These are phyloP conservation scores for Podospora didyma DNA, from an alignment of 495 filamentous ascomycete genomes.

Conservation along the genomic window DNA sequence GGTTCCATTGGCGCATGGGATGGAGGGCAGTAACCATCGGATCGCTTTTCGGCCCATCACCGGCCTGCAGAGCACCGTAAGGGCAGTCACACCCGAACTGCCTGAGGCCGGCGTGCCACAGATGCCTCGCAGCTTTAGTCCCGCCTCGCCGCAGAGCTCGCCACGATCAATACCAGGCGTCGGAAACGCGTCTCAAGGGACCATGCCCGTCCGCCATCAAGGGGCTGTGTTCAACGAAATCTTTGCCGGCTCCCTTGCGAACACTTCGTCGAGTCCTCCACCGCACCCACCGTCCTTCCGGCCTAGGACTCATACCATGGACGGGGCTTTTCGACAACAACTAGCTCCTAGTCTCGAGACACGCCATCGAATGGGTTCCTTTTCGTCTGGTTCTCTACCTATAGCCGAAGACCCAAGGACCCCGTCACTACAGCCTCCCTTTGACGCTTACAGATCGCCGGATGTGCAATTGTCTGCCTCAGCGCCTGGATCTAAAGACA, in stretches of 20 bases:
- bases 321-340: conserved; percentile 44
- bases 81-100: conserved; percentile 53
- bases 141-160: conserved; percentile 38
- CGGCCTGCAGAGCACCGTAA: conserved; percentile 35
- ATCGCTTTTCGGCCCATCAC: conserved; percentile 18
- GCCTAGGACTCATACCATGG: conserved; percentile 51
- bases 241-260: conserved; percentile 38
- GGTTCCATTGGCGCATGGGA: conserved; percentile 13
- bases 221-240: conserved; percentile 51
- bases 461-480: conserved; percentile 31
- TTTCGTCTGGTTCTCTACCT: conserved; percentile 45
- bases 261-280: conserved; percentile 33
- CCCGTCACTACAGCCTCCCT: conserved; percentile 27
- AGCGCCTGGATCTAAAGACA: conserved; percentile 36
- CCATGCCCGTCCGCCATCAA: conserved; percentile 34
- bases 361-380: conserved; percentile 51
- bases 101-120: conserved; percentile 23
- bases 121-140: conserved; percentile 25
- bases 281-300: conserved; percentile 35
- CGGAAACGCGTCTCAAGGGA: not conserved
- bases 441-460: conserved; percentile 36
- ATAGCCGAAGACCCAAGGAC: conserved; percentile 36
- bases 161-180: conserved; percentile 41
- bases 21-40: conserved; percentile 25
- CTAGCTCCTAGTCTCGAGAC: conserved; percentile 33